Percentiles rank a stretch among this genome's conserved stretches.
These are phyloP conservation scores for Skeletonema potamos DNA, from an alignment of 108 stramenopile species.

Conservation along the genomic window DNA sequence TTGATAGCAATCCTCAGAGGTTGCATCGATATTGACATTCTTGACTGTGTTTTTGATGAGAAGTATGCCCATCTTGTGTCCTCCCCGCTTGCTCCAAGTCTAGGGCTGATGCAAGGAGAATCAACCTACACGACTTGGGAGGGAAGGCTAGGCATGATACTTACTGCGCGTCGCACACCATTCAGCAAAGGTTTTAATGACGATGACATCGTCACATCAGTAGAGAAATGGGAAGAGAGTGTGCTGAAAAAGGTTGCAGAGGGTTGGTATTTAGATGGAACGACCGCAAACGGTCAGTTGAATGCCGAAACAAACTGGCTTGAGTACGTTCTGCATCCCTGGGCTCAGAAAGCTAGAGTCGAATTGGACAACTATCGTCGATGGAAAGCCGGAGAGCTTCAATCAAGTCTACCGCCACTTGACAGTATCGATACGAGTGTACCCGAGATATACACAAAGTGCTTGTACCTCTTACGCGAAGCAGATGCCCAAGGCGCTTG, in stretches of 20 bases:
- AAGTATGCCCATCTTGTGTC: conserved; percentile 70
- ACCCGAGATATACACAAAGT: conserved; percentile 58
- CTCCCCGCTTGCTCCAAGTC: conserved; percentile 60
- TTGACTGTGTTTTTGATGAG: conserved; percentile 85
- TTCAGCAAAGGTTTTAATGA: conserved; percentile 68
- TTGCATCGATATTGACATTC: conserved; percentile 61
- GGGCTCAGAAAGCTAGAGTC: conserved; percentile 57
- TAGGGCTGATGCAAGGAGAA: conserved; percentile 62
- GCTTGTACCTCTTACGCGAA: conserved; percentile 56
- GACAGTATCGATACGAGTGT: conserved; percentile 51
- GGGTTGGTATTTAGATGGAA: conserved; percentile 58
- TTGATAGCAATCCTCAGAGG: conserved; percentile 68
- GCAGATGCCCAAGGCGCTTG: conserved; percentile 65
- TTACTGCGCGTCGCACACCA: conserved; percentile 53
- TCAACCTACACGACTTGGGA: conserved; percentile 67
- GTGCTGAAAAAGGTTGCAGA: conserved; percentile 49
- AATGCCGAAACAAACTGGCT: conserved; percentile 56
- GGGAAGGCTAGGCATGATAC: conserved; percentile 59
- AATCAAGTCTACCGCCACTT: conserved; percentile 21
- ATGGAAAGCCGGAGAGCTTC: conserved; percentile 53
- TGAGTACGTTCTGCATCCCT: conserved; percentile 58
- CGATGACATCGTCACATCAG: conserved; percentile 36
- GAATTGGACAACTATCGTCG: conserved; percentile 66
- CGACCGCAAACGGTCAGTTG: conserved; percentile 53
- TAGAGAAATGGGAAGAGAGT: conserved; percentile 57